Base-by-base conservation (phyloP, 805 yeast species). In the Priceomyces medius region DNA sequence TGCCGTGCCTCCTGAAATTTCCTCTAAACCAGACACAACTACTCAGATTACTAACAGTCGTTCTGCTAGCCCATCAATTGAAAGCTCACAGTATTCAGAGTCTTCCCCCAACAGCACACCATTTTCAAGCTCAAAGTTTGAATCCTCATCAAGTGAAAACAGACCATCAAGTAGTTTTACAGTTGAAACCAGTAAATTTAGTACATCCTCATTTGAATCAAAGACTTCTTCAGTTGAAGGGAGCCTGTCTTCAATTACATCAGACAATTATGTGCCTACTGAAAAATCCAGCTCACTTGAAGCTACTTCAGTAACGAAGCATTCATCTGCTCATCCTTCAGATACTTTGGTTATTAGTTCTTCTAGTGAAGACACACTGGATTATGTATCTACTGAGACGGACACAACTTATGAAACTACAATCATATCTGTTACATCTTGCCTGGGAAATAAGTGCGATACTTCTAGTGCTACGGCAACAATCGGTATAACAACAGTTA, bases 391-490 rank as follows among this genome's bases (percentile, higher is more conserved):
- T 14, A 31, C 34, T 5, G 16, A 28, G 13, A 35, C 38, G 3
- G 38, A 35, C 14, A 17, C 20, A 27, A 24, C 19, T 9, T n/a
- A 26, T 23, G 21, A n/a, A 12, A 14, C 31, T 53, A 37, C 31
- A 6, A 24, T 41, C 32, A 46, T 53, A 28, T 46, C 51, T 33
- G 40, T 55, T 20, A 55, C 59, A 32, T 47, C 54, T 20, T 56
- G 61, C 44, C 28, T 34, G 7, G 37, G 40, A 13, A 23, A 47
- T 20, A 33, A 21, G n/a, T 55, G 58, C 18, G 53, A 61, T 13
- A 55, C 51, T 13, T 48, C 56, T 35, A 32, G 46, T 39, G 41
- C 55, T 27, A 34, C 37, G 31, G 55, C 53, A 40, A 47, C 53
- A 35, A 13, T n/a, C 14, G 42, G 37, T n/a, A 4, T 33, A 7